A percentile compares a stretch with the other conserved stretches of the same genome.
phyloP scores from a whole-genome alignment of 2,329 filamentous ascomycete genomes.

The Cladobotryum mycophilum region DNA sequence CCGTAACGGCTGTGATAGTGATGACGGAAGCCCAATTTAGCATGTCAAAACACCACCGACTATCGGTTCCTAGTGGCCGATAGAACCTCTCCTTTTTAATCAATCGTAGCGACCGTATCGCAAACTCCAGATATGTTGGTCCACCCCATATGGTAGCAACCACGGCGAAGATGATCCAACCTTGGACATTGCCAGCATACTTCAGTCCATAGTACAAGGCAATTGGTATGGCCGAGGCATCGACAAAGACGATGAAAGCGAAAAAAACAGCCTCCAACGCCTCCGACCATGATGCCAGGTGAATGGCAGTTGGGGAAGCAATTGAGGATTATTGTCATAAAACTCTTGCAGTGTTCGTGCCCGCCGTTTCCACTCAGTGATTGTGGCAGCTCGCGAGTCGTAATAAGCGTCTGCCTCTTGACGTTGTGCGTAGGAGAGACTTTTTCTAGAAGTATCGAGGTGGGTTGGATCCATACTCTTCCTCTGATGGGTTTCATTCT shows the following conservation, averaged over 20 bases:
- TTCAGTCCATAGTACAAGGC: conserved; percentile 46
- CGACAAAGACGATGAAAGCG: conserved; percentile 41
- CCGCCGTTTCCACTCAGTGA: conserved; percentile 28
- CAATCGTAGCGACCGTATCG: conserved; percentile 41
- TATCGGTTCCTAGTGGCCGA: conserved; percentile 40
- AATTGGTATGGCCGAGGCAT: conserved; percentile 40
- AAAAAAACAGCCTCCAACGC: conserved; percentile 39
- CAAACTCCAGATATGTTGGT: conserved; percentile 49
- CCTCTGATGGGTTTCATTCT: neutral
- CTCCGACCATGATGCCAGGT: conserved; percentile 35
- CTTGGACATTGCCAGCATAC: conserved; percentile 33
- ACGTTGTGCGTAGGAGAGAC: conserved; percentile 30
- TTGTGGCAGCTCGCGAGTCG: conserved; percentile 33
- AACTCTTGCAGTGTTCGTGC: conserved; percentile 33
- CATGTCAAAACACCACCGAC: conserved; percentile 45
- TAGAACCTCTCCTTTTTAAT: conserved; percentile 44
- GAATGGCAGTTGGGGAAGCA: conserved; percentile 35
- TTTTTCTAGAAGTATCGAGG: conserved; percentile 22
- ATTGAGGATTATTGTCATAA: conserved; percentile 32
- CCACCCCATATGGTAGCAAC: conserved; percentile 50
- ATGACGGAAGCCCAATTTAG: conserved; percentile 40
- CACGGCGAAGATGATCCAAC: conserved; percentile 43
- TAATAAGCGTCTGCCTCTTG: conserved; percentile 32
- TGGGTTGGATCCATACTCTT: neutral
- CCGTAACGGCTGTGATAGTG: conserved; percentile 44